These are phyloP conservation scores for Capillidium heterosporum DNA, from an alignment of 371 early-diverging fungal species.

Conservation along the genomic window DNA sequence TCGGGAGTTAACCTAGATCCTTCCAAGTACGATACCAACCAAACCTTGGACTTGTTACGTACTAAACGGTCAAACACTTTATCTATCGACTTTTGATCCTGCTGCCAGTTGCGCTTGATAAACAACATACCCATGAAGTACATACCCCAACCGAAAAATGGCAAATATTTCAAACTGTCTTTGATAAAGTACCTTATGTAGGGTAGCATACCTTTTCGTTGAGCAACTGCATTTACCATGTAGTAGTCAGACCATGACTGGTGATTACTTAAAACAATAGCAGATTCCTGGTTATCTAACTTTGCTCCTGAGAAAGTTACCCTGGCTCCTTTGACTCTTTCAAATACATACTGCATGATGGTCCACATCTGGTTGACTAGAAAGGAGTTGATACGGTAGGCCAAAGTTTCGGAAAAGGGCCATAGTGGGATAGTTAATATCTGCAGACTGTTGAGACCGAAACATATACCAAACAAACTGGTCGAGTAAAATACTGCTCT, in stretches of 20 bases:
- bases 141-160: constrained; percentile 43
- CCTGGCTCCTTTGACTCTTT: constrained; percentile 26
- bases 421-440: constrained; percentile 26
- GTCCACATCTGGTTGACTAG: constrained; percentile 38
- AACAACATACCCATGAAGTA: constrained; percentile 48
- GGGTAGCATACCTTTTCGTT: constrained; percentile 33
- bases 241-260: constrained; percentile 42
- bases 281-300: constrained; percentile 30
- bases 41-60: constrained; percentile 34
- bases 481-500: background rate
- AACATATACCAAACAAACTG: background rate
- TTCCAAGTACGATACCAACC: constrained; percentile 55
- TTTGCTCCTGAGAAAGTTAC: constrained; percentile 45
- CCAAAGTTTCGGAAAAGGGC: constrained; percentile 28
- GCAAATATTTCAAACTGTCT: constrained; percentile 45
- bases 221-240: constrained; percentile 39
- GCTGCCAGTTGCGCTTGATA: constrained; percentile 41
- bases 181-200: constrained; percentile 62
- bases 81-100: constrained; percentile 38
- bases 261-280: constrained; percentile 43
- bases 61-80: constrained; percentile 33
- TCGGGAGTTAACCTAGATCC: constrained; percentile 41
- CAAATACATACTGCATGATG: constrained; percentile 38
- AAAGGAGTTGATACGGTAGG: constrained; percentile 33
- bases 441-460: constrained; percentile 28